Conservation (phyloP, 2,329 filamentous ascomycete species). For the Cladosporium sp. region DNA sequence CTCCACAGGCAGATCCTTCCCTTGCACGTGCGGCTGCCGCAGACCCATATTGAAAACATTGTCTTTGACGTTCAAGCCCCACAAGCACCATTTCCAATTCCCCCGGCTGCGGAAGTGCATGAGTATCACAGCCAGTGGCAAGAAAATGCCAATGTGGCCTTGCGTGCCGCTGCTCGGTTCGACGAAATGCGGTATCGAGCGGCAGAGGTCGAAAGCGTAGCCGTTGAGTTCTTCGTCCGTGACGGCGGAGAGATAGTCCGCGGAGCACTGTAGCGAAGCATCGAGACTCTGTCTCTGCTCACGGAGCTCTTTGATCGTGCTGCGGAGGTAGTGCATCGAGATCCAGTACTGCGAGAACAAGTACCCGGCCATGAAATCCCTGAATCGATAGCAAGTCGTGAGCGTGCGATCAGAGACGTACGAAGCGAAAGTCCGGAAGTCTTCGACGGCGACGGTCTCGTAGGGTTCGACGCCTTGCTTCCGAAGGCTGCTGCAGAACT, state of each 20-base stretch:
- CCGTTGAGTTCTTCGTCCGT: constrained; percentile 28
- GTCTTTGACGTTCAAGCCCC: constrained; percentile 12
- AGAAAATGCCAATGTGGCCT: constrained; percentile 34
- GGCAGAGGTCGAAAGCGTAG: constrained; percentile 31
- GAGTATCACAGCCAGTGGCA: constrained; percentile 31
- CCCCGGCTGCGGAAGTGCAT: constrained; percentile 27
- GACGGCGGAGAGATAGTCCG: neutral
- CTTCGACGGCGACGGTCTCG: constrained; percentile 24
- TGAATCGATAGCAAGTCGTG: constrained; percentile 30
- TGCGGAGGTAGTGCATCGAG: constrained; percentile 32
- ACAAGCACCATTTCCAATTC: constrained; percentile 17
- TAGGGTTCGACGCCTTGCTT: constrained; percentile 17
- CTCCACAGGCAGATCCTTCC: neutral
- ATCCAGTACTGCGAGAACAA: constrained; percentile 35
- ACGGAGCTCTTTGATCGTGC: constrained; percentile 20
- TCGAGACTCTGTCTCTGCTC: constrained; percentile 15
- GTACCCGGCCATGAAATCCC: constrained; percentile 33
- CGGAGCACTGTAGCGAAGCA: neutral
- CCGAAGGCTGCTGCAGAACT: neutral
- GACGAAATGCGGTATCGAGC: constrained; percentile 32
- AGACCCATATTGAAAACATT: constrained; percentile 16
- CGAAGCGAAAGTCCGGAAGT: constrained; percentile 29
- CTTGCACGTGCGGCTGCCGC: constrained; percentile 15
- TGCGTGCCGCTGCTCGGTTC: constrained; percentile 32
- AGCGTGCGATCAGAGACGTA: constrained; percentile 30